Conservation (phyloP, 768 basidiomycete genomes). For the Mycena filopes region DNA sequence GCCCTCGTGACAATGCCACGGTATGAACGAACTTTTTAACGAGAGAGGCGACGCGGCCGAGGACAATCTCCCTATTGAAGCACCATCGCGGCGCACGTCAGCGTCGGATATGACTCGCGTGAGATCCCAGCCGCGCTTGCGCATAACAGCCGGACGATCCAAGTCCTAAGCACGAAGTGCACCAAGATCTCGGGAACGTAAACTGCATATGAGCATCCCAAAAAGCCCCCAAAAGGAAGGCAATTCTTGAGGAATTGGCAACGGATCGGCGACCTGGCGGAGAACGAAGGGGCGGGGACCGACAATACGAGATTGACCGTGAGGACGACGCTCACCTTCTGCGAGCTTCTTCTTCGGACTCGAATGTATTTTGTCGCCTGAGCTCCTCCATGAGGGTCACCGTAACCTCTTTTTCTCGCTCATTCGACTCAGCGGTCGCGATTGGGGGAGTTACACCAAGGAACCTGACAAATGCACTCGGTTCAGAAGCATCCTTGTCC, state of each 20-base stretch:
- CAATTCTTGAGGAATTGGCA: conserved; percentile 9
- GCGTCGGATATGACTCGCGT: conserved; percentile 18
- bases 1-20: conserved; percentile 79
- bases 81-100: conserved; percentile 29
- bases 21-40: conserved; percentile 94
- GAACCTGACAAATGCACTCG: conserved; percentile 55
- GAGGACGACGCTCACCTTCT: conserved; percentile 71
- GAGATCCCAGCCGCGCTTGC: conserved; percentile 10
- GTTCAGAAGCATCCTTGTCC: conserved; percentile 17
- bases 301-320: background rate
- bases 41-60: conserved; percentile 88
- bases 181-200: conserved; percentile 11
- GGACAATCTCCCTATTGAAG: conserved; percentile 83
- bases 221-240: conserved; percentile 15
- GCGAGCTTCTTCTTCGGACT: conserved; percentile 87
- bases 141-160: conserved; percentile 13
- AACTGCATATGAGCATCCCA: background rate
- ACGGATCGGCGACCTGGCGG: conserved; percentile 23
- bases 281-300: conserved; percentile 12
- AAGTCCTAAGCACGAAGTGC: conserved; percentile 7
- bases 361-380: conserved; percentile 85
- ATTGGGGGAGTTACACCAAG: conserved; percentile 90
- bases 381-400: conserved; percentile 91
- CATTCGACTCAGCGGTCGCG: conserved; percentile 76
- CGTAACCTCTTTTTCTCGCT: conserved; percentile 86